Percentiles rank a stretch among this genome's conserved stretches.
phyloP scores from a whole-genome alignment of 306 rosid genomes.

The Begonia peltatifolia region DNA sequence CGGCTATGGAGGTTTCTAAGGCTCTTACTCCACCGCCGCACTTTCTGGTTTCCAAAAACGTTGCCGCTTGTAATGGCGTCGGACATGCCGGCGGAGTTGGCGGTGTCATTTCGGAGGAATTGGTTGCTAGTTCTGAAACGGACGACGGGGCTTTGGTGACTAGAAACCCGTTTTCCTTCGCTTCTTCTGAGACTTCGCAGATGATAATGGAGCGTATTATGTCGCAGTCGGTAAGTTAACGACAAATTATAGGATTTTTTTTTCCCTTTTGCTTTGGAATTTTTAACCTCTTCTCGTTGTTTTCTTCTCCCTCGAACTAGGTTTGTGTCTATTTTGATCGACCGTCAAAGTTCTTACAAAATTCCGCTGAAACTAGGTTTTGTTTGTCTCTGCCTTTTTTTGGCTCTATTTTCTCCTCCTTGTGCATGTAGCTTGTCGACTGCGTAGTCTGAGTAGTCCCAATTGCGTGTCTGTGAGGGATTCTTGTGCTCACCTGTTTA shows the following conservation, averaged over 20 bases:
- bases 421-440: neutral
- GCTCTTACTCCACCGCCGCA: constrained; percentile 47
- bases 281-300: neutral
- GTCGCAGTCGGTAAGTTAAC: constrained; percentile 76
- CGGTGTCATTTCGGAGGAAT: constrained; percentile 49
- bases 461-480: neutral
- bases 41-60: constrained; percentile 21
- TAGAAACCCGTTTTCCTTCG: constrained; percentile 82
- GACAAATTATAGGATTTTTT: constrained; percentile 2
- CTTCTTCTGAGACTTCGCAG: constrained; percentile 81
- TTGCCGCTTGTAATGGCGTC: constrained; percentile 3
- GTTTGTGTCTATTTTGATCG: no score
- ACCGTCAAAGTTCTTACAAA: no score
- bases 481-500: neutral
- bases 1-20: constrained; percentile 67
- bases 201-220: constrained; percentile 91
- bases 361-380: neutral
- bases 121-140: constrained; percentile 30
- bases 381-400: neutral
- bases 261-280: neutral
- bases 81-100: constrained; percentile 7
- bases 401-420: neutral
- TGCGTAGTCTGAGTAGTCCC: neutral
- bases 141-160: constrained; percentile 39
- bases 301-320: neutral